These are phyloP conservation scores for Colletotrichum sp. DNA, from an alignment of 2,329 filamentous ascomycete genomes.

Conservation along the genomic window DNA sequence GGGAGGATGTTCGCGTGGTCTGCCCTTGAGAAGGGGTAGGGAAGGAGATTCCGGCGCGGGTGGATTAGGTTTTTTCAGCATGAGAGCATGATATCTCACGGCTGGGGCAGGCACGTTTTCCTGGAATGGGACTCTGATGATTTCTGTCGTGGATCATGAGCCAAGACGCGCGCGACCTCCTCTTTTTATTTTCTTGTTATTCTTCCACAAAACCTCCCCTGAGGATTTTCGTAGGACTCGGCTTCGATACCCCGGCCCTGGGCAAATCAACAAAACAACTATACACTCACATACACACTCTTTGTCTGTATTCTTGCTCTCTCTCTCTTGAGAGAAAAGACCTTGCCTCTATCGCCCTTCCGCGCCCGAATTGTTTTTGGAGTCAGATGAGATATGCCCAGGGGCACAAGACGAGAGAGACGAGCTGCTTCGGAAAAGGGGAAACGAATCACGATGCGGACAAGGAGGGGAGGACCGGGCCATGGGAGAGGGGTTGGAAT, in stretches of 20 bases:
- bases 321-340: background rate
- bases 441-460: background rate
- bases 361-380: background rate
- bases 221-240: slow-evolving; percentile 12
- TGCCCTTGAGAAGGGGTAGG: background rate
- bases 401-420: slow-evolving; percentile 21
- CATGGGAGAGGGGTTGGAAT: background rate
- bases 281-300: background rate
- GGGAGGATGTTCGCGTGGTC: background rate
- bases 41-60: background rate
- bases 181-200: background rate
- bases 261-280: slow-evolving; percentile 9
- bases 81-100: slow-evolving; percentile 21
- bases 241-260: slow-evolving; percentile 16
- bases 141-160: slow-evolving; percentile 5
- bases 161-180: background rate
- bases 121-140: slow-evolving; percentile 19
- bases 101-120: slow-evolving; percentile 13
- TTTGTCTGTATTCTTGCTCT: slow-evolving; percentile 2
- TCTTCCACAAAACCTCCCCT: background rate
- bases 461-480: background rate
- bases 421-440: background rate
- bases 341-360: background rate
- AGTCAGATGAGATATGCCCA: background rate
- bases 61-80: background rate